Evolutionary conservation across 108 stramenopile genomes (phyloP).

Genomic region (Pseudonitzschia pungens): DNA sequence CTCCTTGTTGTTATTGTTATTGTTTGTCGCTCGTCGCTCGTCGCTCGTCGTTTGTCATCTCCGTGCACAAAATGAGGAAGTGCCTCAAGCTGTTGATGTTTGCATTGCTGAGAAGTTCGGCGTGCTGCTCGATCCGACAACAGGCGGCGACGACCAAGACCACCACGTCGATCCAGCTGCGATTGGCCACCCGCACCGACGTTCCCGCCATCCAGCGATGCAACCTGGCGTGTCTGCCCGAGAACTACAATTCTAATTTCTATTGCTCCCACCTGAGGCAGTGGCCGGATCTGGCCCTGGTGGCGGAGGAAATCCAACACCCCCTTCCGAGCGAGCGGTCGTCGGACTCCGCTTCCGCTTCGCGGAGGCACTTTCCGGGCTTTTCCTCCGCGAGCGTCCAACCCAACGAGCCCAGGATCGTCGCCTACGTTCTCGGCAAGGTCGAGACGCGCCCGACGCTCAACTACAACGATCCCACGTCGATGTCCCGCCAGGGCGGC

Average conservation of each 20-base stretch:
- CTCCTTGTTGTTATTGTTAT: too few relatives aligned
- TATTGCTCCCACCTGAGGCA: constrained; percentile 74
- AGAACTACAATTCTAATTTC: constrained; percentile 87
- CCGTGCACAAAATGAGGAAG: constrained; percentile 2
- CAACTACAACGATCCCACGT: constrained; percentile 16
- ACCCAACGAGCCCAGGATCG: constrained; percentile 54
- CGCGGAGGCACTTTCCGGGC: background rate
- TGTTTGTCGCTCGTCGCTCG: too few relatives aligned
- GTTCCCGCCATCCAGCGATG: constrained; percentile 73
- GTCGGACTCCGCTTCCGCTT: constrained; percentile 2
- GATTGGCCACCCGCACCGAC: constrained; percentile 70
- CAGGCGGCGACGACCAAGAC: background rate
- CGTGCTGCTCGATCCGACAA: constrained; percentile 48
- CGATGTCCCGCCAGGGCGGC: background rate
- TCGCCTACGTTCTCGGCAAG: constrained; percentile 87
- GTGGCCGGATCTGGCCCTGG: constrained; percentile 84
- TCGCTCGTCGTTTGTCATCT: too few relatives aligned
- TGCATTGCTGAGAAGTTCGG: constrained; percentile 59
- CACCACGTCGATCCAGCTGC: constrained; percentile 50
- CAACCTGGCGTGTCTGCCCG: constrained; percentile 86
- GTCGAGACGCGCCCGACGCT: constrained; percentile 52
- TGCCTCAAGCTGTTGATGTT: constrained; percentile 48
- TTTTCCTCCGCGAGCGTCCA: constrained; percentile 14
- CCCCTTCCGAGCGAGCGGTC: background rate
- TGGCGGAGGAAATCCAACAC: constrained; percentile 56